phyloP scores from a whole-genome alignment of 2,329 filamentous ascomycete genomes.

The Phialocephala sp. region DNA sequence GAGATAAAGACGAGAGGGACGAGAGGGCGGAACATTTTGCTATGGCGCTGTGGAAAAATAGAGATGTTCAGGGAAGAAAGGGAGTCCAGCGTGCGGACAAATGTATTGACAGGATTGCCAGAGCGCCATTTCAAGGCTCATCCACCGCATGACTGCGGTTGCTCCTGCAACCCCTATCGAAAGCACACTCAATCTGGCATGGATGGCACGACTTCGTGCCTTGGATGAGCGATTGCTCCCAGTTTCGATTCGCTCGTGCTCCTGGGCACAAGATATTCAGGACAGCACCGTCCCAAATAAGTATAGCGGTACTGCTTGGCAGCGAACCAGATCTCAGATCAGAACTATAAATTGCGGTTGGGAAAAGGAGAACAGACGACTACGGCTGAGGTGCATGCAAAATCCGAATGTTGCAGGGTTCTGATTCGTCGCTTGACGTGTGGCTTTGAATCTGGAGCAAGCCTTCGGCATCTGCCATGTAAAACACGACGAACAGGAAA shows the following conservation, averaged over 20 bases:
- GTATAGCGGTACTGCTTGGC: neutral
- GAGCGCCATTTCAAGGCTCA: neutral
- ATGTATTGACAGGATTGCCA: neutral
- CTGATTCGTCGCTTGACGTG: slow-evolving; percentile 18
- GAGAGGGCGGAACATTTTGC: neutral
- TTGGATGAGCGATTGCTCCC: neutral
- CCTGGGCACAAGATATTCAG: neutral
- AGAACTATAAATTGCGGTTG: neutral
- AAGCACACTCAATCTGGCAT: neutral
- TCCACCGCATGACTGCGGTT: neutral
- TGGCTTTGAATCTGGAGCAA: slow-evolving; percentile 10
- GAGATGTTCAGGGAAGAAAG: neutral
- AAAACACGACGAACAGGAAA: neutral
- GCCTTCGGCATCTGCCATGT: slow-evolving; percentile 13
- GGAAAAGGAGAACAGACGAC: neutral
- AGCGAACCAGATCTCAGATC: neutral
- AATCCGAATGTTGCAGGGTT: slow-evolving; percentile 21
- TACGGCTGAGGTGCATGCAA: slow-evolving; percentile 12
- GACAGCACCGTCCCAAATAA: neutral
- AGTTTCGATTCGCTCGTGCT: neutral
- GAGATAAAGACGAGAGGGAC: neutral
- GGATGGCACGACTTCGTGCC: slow-evolving; percentile 3
- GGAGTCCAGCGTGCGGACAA: neutral
- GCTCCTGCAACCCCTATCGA: neutral
- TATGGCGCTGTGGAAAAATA: neutral